Evolutionary conservation across 306 rosid genomes (phyloP), one percentile per base, ranked within the genome.

Genomic region (Argentina anserina): DNA sequence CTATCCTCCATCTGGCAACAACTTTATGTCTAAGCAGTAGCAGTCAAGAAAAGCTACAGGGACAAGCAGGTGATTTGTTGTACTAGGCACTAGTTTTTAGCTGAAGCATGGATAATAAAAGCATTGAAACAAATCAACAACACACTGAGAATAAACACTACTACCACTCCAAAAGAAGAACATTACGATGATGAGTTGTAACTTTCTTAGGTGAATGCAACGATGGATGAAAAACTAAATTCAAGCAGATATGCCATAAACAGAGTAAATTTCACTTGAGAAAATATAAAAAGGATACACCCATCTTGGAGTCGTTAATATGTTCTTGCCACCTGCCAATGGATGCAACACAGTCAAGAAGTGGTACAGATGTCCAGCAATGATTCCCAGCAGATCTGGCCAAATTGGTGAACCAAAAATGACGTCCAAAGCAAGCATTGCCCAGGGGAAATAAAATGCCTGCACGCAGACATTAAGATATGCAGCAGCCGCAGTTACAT

Each of bases 381-480:
- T 67, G 82, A 94, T 94, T 71, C 96, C 99, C 17, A 94, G 84
- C 65, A 91, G 86, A 79, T 91, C 88, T 42, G 92, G 90, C 75
- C 72, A 52, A 52, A 88, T 72, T 40, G 79, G 42, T 56, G 99
- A 89, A 60, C 99, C 99, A 61, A 90, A 94, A 36, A 91, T 84
- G 74, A 91, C 97, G 74, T 94, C 99, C 88, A 94, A 82, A 62
- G 85, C 99, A 72, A 94, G 92, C 96, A 90, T 94, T 39, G 85
- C 88, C 99, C 99, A 94, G 29, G 99, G 99, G 46, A 94, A 90
- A 84, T 94, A 94, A 87, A 94, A 94, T 47, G 99, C 97, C 99
- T 94, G 70, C 68, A 77, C 64, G 59, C 45, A 75, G 75, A 63
- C 41, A 69, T 41, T 18, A 45, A 50, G 79, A 69, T 25, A 46